These are phyloP conservation scores for Candida gorgasii DNA, from an alignment of 805 yeast genomes.

Conservation along the genomic window DNA sequence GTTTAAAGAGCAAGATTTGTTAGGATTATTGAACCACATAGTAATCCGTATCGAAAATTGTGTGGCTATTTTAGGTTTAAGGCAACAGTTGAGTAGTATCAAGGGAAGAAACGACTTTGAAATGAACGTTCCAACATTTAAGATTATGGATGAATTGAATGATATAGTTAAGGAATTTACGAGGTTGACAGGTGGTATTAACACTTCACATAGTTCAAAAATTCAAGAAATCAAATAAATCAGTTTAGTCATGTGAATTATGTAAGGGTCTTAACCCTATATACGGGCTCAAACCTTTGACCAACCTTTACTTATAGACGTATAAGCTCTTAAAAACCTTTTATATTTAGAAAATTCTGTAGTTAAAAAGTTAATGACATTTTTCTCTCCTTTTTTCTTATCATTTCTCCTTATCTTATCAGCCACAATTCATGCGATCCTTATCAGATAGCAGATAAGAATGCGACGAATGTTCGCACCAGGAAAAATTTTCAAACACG, in stretches of 20 bases:
- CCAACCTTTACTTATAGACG: no score
- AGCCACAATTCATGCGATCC: not conserved
- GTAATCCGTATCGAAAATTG: slow-evolving; percentile 69
- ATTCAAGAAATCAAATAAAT: not conserved
- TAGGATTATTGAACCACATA: slow-evolving; percentile 60
- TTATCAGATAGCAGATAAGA: slow-evolving; percentile 2
- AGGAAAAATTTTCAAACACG: slow-evolving; percentile 5
- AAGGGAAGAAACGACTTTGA: slow-evolving; percentile 20
- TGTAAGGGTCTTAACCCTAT: no score
- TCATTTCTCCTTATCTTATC: slow-evolving; percentile 1
- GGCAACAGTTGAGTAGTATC: slow-evolving; percentile 30
- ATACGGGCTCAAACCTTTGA: no score
- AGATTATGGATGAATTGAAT: slow-evolving; percentile 13
- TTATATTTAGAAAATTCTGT: no score
- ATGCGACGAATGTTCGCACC: not conserved
- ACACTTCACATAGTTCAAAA: not conserved
- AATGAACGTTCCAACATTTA: slow-evolving; percentile 9
- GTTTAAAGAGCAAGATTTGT: slow-evolving; percentile 42
- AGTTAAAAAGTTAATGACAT: no score
- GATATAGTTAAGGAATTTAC: slow-evolving; percentile 11
- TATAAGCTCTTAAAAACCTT: no score
- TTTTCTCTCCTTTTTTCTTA: not conserved
- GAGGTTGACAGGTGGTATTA: not conserved
- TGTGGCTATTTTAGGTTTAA: slow-evolving; percentile 35
- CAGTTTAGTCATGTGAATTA: no score